Evolutionary conservation across 1,284 basidiomycete species (phyloP).

Genomic region (Clitocybe nebularis): DNA sequence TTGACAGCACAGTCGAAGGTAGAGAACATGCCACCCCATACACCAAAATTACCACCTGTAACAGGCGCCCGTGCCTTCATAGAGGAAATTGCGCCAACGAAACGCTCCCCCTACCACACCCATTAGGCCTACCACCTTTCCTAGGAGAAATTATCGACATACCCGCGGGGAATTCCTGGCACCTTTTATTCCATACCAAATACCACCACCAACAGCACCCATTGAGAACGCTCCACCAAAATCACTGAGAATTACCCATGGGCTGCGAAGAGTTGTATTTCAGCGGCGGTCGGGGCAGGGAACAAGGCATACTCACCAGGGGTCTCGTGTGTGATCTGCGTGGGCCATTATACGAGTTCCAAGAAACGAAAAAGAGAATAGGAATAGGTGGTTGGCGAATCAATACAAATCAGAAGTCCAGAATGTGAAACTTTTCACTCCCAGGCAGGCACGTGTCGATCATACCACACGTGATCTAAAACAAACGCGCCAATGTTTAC

Average conservation of each 20-base stretch:
- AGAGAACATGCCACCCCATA: constrained; percentile 98
- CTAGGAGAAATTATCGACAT: constrained; percentile 27
- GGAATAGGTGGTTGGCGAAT: constrained; percentile 15
- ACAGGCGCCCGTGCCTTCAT: constrained; percentile 99
- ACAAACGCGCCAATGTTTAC: too few relatives aligned
- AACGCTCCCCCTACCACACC: constrained; percentile 76
- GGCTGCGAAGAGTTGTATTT: constrained; percentile 46
- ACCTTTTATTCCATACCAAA: constrained; percentile 99
- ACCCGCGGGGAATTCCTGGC: constrained; percentile 95
- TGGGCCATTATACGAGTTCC: constrained; percentile 55
- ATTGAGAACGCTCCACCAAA: constrained; percentile 96
- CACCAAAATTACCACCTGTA: constrained; percentile 95
- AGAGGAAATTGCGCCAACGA: constrained; percentile 90
- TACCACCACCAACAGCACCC: constrained; percentile 94
- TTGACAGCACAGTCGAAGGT: constrained; percentile 98
- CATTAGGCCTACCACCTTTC: constrained; percentile 5
- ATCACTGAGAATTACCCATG: constrained; percentile 98
- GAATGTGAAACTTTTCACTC: constrained; percentile 32
- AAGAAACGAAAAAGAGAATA: constrained; percentile 15
- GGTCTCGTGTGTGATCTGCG: constrained; percentile 91
- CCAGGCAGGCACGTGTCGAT: constrained; percentile 19
- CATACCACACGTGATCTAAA: constrained; percentile 18
- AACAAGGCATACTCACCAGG: constrained; percentile 56
- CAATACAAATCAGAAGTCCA: constrained; percentile 10
- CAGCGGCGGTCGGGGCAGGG: constrained; percentile 4